A percentile compares a stretch with the other conserved stretches of the same genome.
phyloP scores from a whole-genome alignment of 306 rosid genomes.

The Quercus agrifolia region DNA sequence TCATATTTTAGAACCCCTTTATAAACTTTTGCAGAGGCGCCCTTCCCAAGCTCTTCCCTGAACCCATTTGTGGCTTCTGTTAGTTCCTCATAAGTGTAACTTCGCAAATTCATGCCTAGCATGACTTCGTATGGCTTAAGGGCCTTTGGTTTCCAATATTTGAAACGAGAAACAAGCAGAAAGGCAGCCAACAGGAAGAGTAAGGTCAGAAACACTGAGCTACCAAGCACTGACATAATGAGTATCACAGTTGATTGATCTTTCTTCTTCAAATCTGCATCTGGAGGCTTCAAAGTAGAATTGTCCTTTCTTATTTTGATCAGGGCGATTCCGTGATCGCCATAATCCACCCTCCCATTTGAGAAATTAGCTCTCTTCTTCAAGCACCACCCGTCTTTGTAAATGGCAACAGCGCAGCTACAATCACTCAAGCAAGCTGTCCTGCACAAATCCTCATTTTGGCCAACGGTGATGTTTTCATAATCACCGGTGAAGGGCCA shows the following conservation, averaged over 20 bases:
- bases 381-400: neutral
- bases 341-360: neutral
- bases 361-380: conserved; percentile 12
- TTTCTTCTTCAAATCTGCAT: neutral
- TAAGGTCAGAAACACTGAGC: conserved; percentile 13
- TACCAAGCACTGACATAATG: conserved; percentile 17
- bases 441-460: conserved; percentile 26
- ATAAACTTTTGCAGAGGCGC: conserved; percentile 25
- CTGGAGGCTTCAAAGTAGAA: neutral
- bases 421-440: conserved; percentile 31
- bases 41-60: conserved; percentile 26
- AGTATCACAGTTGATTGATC: neutral
- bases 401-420: conserved; percentile 17
- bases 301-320: conserved; percentile 24
- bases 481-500: conserved; percentile 7
- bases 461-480: neutral
- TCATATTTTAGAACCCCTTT: conserved; percentile 21
- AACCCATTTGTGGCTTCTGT: conserved; percentile 22
- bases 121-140: neutral
- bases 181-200: neutral
- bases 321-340: conserved; percentile 13
- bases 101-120: conserved; percentile 10
- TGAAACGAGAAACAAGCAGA: neutral
- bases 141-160: neutral
- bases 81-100: conserved; percentile 20